Percentiles rank a stretch among this genome's conserved stretches.
phyloP scores from a whole-genome alignment of 176 grass and related monocot genomes.

The Eragrostis nindensis region DNA sequence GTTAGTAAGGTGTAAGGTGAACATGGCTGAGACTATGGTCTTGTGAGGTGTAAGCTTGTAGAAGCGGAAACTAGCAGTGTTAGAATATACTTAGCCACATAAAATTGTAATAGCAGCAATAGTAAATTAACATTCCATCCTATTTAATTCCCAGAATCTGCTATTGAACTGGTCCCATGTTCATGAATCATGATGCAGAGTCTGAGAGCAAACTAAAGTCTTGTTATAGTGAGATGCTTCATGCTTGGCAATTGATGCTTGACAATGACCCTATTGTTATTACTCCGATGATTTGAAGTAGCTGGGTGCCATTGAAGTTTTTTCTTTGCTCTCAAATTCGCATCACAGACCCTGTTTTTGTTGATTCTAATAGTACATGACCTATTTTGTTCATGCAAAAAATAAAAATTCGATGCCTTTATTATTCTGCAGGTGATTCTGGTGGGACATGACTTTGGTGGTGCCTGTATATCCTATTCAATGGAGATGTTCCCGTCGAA shows the following conservation, averaged over 20 bases:
- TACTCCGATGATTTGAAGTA: slow-evolving; percentile 23
- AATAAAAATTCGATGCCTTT: slow-evolving; percentile 20
- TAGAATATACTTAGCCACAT: not conserved
- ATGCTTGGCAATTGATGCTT: not conserved
- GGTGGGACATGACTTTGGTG: slow-evolving; percentile 91
- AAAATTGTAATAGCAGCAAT: not conserved
- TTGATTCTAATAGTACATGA: slow-evolving; percentile 4
- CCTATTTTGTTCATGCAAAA: not conserved
- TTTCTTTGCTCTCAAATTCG: slow-evolving; percentile 16
- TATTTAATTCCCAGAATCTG: not conserved
- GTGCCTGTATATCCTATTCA: slow-evolving; percentile 82
- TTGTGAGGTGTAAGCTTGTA: not conserved
- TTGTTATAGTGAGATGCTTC: slow-evolving; percentile 2
- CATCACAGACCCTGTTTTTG: slow-evolving; percentile 9
- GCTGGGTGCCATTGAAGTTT: not conserved
- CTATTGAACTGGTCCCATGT: not conserved
- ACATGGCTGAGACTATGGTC: not conserved
- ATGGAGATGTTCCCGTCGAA: slow-evolving; percentile 86
- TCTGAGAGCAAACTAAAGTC: not conserved
- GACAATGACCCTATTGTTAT: not conserved
- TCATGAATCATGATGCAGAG: slow-evolving; percentile 16
- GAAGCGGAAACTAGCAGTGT: not conserved
- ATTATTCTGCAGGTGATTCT: slow-evolving; percentile 75
- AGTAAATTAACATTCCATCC: not conserved
- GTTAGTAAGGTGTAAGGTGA: not conserved